Base-by-base conservation (phyloP, 2,329 filamentous ascomycete species). In the Grosmannia clavigera region DNA sequence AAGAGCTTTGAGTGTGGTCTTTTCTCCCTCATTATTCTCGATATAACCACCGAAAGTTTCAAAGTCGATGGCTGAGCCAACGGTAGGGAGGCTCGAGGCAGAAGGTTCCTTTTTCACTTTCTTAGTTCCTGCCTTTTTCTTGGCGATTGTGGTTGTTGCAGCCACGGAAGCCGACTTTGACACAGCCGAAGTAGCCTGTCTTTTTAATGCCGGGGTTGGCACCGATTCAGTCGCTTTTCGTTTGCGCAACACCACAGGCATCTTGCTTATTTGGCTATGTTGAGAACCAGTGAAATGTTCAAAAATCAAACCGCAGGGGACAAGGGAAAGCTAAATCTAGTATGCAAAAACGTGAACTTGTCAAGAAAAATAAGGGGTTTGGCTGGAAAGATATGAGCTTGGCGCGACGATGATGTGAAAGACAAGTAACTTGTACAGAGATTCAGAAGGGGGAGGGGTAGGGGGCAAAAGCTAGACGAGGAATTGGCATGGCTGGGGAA, bases 1-100 rank as follows among this genome's bases (percentile, higher is more conserved):
- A 29, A 99, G 83, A 67, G 84, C 78, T 75, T 90, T 87, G 61
- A 99, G 77, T 1, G 84, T 90, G 6, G 87, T 91, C 75, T 87
- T 88, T 59, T 80, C 76, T 67, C 91, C 91, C 64, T 95, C 90
- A 65, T 97, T 85, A 64, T 87, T 94, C 77, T 94, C 84, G 64
- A 99, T 76, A 69, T 94, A 85, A 64, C 82, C 83, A 65, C 83
- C 83, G 67, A 86, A 86, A 61, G 72, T 76, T 51, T 82, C 80
- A 54, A 86, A 77, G 63, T 76, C 71, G 66, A 86, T 76, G 59
- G 74, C 73, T 59, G 81, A 76, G 67, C 82, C 83, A 60, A 81
- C 75, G 55, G 73, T 72, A 58, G 70, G 66, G 9, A 70, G 67
- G 60, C 69, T 68, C 22, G 65, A 68, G 25, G 69, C 61, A 62